A percentile compares a stretch with the other conserved stretches of the same genome.
Evolutionary conservation across 2,329 filamentous ascomycete genomes (phyloP).

Genomic region (Penicillium sp.): DNA sequence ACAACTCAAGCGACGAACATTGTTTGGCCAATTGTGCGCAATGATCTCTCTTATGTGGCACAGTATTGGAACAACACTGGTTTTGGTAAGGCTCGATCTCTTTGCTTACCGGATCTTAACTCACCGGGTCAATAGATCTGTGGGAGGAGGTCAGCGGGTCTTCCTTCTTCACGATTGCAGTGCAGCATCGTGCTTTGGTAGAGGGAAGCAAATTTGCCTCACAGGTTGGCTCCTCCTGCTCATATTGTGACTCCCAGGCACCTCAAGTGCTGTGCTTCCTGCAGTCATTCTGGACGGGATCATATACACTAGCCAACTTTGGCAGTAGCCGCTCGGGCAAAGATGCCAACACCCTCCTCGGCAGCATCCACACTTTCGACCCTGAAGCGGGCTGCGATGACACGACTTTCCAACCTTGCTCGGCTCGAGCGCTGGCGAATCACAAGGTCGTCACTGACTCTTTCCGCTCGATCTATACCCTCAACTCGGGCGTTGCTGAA

Average conservation of each 20-base stretch:
- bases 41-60: conserved; percentile 70
- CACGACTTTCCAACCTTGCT: conserved; percentile 74
- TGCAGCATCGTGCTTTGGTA: conserved; percentile 63
- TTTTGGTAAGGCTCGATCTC: conserved; percentile 48
- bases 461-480: conserved; percentile 66
- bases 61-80: conserved; percentile 53
- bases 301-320: conserved; percentile 66
- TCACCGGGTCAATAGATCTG: conserved; percentile 50
- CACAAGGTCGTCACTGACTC: conserved; percentile 74
- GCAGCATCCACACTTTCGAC: conserved; percentile 45
- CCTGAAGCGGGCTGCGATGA: conserved; percentile 35
- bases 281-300: conserved; percentile 68
- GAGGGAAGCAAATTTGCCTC: conserved; percentile 63
- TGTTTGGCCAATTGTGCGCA: conserved; percentile 72
- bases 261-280: conserved; percentile 71
- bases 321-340: conserved; percentile 64
- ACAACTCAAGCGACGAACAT: conserved; percentile 52
- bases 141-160: conserved; percentile 79
- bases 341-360: conserved; percentile 67
- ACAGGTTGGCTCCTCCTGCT: conserved; percentile 60
- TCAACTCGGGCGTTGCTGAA: conserved; percentile 43
- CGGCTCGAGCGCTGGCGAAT: conserved; percentile 65
- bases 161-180: conserved; percentile 75
- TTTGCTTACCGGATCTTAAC: neutral
- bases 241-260: conserved; percentile 62